Conservation (phyloP, 176 grass and related monocot genomes). For the Melocanna baccifera region DNA sequence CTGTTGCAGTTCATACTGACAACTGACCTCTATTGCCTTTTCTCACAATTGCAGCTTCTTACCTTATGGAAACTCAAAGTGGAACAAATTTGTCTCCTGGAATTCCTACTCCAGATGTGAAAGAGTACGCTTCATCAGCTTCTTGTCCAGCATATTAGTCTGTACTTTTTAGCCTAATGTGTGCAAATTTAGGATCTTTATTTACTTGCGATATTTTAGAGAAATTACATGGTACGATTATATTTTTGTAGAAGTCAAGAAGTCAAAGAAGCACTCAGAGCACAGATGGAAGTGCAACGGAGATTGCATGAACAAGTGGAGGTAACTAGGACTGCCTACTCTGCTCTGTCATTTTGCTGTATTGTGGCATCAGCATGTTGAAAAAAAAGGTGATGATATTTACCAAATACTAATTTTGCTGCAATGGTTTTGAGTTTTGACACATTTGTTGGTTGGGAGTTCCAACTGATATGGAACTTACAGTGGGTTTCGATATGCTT, state of each 20-base stretch:
- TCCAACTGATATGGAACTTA: neutral
- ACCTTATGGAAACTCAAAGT: conserved; percentile 51
- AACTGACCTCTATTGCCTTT: conserved; percentile 9
- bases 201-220: neutral
- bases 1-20: neutral
- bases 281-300: conserved; percentile 57
- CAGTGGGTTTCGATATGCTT: neutral
- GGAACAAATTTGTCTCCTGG: conserved; percentile 56
- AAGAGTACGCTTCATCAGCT: conserved; percentile 46
- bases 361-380: neutral
- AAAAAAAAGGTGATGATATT: neutral
- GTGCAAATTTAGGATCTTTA: neutral
- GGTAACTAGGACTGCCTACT: conserved; percentile 19
- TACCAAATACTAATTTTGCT: neutral
- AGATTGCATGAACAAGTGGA: conserved; percentile 56
- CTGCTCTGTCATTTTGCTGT: neutral
- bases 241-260: conserved; percentile 39
- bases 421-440: neutral
- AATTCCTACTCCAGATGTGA: conserved; percentile 48
- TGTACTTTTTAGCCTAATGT: neutral
- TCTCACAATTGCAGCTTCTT: conserved; percentile 59
- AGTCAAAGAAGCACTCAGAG: conserved; percentile 56
- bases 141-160: neutral
- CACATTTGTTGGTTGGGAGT: neutral
- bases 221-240: neutral